phyloP scores from a whole-genome alignment of 495 filamentous ascomycete species.

The Pyronema domesticum region DNA sequence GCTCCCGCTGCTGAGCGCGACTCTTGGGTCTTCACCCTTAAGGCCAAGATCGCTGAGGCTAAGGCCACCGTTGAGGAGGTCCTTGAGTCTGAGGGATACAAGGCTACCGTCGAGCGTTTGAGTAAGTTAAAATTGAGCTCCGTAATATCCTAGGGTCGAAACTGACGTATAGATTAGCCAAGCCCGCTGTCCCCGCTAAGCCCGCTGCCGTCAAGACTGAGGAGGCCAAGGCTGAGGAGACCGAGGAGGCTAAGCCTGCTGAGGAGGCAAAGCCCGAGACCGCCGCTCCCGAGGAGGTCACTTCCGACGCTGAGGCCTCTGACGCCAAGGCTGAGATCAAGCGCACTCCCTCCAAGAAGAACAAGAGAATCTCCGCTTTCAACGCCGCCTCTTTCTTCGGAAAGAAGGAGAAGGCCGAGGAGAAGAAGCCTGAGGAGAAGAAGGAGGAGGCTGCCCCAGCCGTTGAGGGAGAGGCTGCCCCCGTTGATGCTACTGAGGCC shows the following conservation, averaged over 20 bases:
- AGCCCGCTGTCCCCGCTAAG: slow-evolving; percentile 24
- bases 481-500: slow-evolving; percentile 11
- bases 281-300: slow-evolving; percentile 2
- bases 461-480: slow-evolving; percentile 17
- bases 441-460: slow-evolving; percentile 26
- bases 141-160: slow-evolving; percentile 28
- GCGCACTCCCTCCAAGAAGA: slow-evolving; percentile 58
- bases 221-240: slow-evolving; percentile 29
- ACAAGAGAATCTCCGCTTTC: slow-evolving; percentile 76
- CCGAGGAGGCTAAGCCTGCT: slow-evolving; percentile 31
- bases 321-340: slow-evolving; percentile 33
- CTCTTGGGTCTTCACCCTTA: slow-evolving; percentile 67
- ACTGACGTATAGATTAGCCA: slow-evolving; percentile 28
- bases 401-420: slow-evolving; percentile 23
- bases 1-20: slow-evolving; percentile 57
- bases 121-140: slow-evolving; percentile 25
- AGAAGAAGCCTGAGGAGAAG: slow-evolving; percentile 25
- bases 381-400: slow-evolving; percentile 26
- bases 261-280: slow-evolving; percentile 12
- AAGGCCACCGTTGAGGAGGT: slow-evolving; percentile 54
- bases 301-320: slow-evolving; percentile 24
- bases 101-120: slow-evolving; percentile 55
- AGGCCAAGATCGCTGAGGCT: slow-evolving; percentile 58
- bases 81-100: slow-evolving; percentile 56
- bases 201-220: slow-evolving; percentile 18